A percentile compares a stretch with the other conserved stretches of the same genome.
These are phyloP conservation scores for Chlorencoelia australis DNA, from an alignment of 2,329 filamentous ascomycete genomes.

Conservation along the genomic window DNA sequence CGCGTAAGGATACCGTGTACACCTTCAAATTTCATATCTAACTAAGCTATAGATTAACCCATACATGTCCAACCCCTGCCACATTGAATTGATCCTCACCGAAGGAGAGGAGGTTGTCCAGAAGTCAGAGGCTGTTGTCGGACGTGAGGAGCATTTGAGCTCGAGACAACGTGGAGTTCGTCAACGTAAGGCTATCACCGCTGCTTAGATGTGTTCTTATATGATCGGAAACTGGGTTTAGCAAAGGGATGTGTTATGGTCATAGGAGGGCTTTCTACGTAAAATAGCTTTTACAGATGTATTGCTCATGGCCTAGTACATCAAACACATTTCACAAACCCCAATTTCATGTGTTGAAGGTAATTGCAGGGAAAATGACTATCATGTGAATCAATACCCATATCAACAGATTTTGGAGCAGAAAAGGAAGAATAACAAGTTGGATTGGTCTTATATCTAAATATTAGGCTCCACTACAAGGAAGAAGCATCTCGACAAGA, in stretches of 20 bases:
- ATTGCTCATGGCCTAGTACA: too few relatives aligned
- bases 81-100: constrained; percentile 99
- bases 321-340: too few relatives aligned
- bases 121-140: constrained; percentile 66
- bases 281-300: constrained; percentile 25
- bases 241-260: constrained; percentile 17
- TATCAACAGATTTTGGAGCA: too few relatives aligned
- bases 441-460: too few relatives aligned
- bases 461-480: too few relatives aligned
- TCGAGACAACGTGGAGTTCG: constrained; percentile 82
- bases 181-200: constrained; percentile 53
- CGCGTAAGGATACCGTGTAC: constrained; percentile 62
- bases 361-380: too few relatives aligned
- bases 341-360: too few relatives aligned
- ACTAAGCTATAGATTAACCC: constrained; percentile 74
- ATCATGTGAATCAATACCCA: too few relatives aligned
- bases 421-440: too few relatives aligned
- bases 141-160: constrained; percentile 58
- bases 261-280: constrained; percentile 15
- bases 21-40: neutral
- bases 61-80: constrained; percentile 99
- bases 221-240: constrained; percentile 22
- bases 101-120: constrained; percentile 93
- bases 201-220: constrained; percentile 41
- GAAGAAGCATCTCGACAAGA: too few relatives aligned